Evolutionary conservation across 108 stramenopile species (phyloP), one percentile per base, ranked within the genome.

Genomic region (Cyclostephanos invisitatus): DNA sequence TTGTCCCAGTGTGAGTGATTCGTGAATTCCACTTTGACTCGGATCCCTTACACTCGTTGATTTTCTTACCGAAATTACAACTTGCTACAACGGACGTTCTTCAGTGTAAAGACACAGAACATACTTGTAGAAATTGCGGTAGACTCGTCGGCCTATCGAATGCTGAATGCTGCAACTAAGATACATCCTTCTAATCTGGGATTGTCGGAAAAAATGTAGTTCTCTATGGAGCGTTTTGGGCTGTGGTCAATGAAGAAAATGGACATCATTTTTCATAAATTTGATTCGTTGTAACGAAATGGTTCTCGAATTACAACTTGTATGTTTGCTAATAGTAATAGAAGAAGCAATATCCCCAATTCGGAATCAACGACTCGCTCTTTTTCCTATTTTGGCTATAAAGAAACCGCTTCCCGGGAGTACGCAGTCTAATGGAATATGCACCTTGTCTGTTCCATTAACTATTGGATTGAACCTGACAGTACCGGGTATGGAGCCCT

Each of bases 111-210:
- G 80, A 81, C 55, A 61, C 58, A 12, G 67, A 74, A 27, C 80
- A 81, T 61, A 21, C 21, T 42, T 81, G 80, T 53, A 63, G 73
- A 46, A 81, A 81, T 27, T 81, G 80, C 28, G 80, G 80, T 4
- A 53, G 73, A 28, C 12, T 66, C 7, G 63, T 81, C 10, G 80
- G 80, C 0, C 59, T 60, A 40, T 70, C 68, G 10, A 10, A 21
- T 32, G 73, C 80, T 20, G 80, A 74, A 22, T 81, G 80, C 49
- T 81, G 80, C 68, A 21, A 29, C n/a, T 66, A 47, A 66, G 5
- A 38, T 48, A 11, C 35, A 6, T 25, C 12, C 25, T 25, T 54
- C 22, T 54, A 1, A 7, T 3, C 0, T 27, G 14, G 44, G 17
- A 46, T 46, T 15, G 3, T 11, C 44, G 17, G 12, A 14, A 11